phyloP scores from a whole-genome alignment of 805 yeast species.

The Pichia deserticola region DNA sequence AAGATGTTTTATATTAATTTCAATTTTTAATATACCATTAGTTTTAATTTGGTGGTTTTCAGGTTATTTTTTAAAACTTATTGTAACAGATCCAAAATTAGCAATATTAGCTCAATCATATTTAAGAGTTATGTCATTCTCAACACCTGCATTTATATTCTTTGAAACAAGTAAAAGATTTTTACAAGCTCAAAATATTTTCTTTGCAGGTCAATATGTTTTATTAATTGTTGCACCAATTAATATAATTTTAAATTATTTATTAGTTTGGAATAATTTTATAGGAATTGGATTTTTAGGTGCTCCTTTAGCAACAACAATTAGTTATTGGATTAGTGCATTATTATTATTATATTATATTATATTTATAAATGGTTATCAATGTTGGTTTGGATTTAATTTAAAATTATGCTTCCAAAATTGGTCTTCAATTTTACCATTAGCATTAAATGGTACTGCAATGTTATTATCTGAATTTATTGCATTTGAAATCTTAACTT shows the following conservation, averaged over 20 bases:
- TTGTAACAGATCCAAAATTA: slow-evolving; percentile 45
- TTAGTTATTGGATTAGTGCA: slow-evolving; percentile 61
- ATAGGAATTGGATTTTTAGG: slow-evolving; percentile 57
- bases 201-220: slow-evolving; percentile 65
- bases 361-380: slow-evolving; percentile 32
- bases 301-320: slow-evolving; percentile 60
- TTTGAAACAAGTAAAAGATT: slow-evolving; percentile 60
- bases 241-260: slow-evolving; percentile 52
- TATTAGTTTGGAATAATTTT: slow-evolving; percentile 48
- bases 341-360: slow-evolving; percentile 38
- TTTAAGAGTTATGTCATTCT: slow-evolving; percentile 36
- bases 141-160: slow-evolving; percentile 37
- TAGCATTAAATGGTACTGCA: slow-evolving; percentile 57
- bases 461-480: slow-evolving; percentile 71
- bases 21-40: slow-evolving; percentile 39
- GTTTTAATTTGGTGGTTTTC: slow-evolving; percentile 51
- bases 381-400: slow-evolving; percentile 25
- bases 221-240: slow-evolving; percentile 59
- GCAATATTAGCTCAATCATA: slow-evolving; percentile 39
- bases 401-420: slow-evolving; percentile 31
- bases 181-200: slow-evolving; percentile 63
- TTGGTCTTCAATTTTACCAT: slow-evolving; percentile 50
- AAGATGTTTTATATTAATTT: slow-evolving; percentile 46
- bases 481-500: slow-evolving; percentile 61
- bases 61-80: slow-evolving; percentile 27